A percentile compares a stretch with the other conserved stretches of the same genome.
These are phyloP conservation scores for Botrytis byssoidea DNA, from an alignment of 2,329 filamentous ascomycete species.

Conservation along the genomic window DNA sequence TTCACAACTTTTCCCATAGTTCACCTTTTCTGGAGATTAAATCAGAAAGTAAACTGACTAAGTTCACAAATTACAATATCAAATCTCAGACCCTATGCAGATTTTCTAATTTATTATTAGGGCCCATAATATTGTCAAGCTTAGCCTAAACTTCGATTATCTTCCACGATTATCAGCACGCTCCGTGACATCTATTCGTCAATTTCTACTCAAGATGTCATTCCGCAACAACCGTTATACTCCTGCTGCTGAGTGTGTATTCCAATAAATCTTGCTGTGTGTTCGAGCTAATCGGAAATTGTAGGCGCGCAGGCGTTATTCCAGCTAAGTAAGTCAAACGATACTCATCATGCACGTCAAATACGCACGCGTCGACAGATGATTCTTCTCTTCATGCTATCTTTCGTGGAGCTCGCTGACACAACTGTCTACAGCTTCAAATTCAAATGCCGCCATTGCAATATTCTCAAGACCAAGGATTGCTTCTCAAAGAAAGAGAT, in stretches of 20 bases:
- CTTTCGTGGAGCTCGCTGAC: background rate
- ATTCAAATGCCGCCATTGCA: conserved; percentile 21
- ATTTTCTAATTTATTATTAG: background rate
- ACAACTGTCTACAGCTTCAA: conserved; percentile 2
- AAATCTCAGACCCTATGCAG: background rate
- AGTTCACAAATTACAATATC: background rate
- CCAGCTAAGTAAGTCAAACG: background rate
- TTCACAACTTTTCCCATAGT: background rate
- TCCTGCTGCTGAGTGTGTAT: background rate
- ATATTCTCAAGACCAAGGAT: conserved; percentile 35
- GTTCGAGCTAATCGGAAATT: background rate
- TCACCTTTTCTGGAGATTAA: background rate
- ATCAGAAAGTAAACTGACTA: too few relatives aligned
- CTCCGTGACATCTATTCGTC: background rate
- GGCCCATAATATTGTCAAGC: background rate
- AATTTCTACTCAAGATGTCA: background rate
- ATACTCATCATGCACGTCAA: background rate
- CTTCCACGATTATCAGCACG: background rate
- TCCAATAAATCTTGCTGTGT: background rate
- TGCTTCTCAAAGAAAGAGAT: conserved; percentile 50
- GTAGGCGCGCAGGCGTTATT: background rate
- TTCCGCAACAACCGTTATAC: background rate
- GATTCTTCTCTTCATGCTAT: background rate
- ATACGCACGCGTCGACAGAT: background rate
- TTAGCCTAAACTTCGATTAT: background rate